phyloP scores from a whole-genome alignment of 2,329 filamentous ascomycete species.

The Claviceps arundinis region DNA sequence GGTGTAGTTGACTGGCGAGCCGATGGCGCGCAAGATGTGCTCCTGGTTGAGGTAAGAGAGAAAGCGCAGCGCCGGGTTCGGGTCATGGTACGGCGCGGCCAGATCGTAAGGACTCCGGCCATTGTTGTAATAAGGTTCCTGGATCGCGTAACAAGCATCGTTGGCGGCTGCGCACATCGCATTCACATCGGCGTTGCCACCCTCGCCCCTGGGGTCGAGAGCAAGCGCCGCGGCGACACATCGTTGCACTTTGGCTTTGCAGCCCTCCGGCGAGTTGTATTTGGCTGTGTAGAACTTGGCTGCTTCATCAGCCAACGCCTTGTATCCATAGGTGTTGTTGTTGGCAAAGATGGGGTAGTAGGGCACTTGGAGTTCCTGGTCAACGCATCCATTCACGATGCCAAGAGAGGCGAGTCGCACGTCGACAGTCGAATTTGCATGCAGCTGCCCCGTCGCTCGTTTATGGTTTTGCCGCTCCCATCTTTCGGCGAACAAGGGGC shows the following conservation, averaged over 20 bases:
- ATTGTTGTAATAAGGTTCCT: constrained; percentile 41
- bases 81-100: constrained; percentile 38
- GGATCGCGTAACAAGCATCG: constrained; percentile 31
- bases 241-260: constrained; percentile 34
- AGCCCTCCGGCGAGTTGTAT: constrained; percentile 28
- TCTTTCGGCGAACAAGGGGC: constrained; percentile 45
- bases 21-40: constrained; percentile 43
- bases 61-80: constrained; percentile 51
- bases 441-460: constrained; percentile 34
- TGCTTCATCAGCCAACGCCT: constrained; percentile 38
- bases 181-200: constrained; percentile 24
- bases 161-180: constrained; percentile 40
- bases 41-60: constrained; percentile 51
- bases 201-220: constrained; percentile 28
- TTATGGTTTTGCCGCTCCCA: constrained; percentile 49
- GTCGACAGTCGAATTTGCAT: constrained; percentile 38
- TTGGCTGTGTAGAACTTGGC: constrained; percentile 31
- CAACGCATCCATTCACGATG: constrained; percentile 60
- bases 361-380: constrained; percentile 46
- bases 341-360: constrained; percentile 43
- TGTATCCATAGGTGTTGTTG: constrained; percentile 53
- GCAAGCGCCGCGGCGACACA: constrained; percentile 33
- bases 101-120: constrained; percentile 49
- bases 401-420: constrained; percentile 51
- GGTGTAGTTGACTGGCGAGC: constrained; percentile 48